Conservation (phyloP, 345 rosid species). For the Eucalyptus brandiana region DNA sequence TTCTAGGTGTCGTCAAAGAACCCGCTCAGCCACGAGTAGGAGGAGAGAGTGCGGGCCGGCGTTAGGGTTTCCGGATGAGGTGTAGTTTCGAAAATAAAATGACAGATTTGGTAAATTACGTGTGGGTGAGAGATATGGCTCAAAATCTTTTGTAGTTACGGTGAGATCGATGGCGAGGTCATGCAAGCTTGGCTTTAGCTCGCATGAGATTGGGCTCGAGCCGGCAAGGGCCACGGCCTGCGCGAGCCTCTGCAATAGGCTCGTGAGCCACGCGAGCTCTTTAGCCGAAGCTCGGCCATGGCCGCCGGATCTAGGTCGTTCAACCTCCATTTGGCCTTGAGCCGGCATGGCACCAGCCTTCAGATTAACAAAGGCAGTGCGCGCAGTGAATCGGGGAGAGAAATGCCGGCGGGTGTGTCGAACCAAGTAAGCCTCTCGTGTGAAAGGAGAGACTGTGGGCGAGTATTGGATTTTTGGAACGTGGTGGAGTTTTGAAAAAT, state of each 20-base stretch:
- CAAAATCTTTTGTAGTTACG: not conserved
- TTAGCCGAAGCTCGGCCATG: not conserved
- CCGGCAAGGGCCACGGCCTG: rapidly evolving
- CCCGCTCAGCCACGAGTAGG: not conserved
- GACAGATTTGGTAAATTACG: not conserved
- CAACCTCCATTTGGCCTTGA: not conserved
- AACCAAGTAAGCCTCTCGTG: not conserved
- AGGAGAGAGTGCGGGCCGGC: not conserved
- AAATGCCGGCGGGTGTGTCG: not conserved
- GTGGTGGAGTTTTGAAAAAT: not conserved
- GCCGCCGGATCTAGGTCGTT: not conserved
- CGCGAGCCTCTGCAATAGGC: not conserved
- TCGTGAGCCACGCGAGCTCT: too few relatives aligned
- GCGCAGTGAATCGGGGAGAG: not conserved
- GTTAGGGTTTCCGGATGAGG: not conserved
- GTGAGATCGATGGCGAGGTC: not conserved
- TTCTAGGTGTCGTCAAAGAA: not conserved
- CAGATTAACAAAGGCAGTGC: not conserved
- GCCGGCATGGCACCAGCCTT: not conserved
- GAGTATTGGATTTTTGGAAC: not conserved
- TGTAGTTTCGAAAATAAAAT: not conserved
- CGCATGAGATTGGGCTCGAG: not conserved
- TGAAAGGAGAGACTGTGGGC: not conserved
- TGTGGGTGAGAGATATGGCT: not conserved
- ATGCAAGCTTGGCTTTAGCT: not conserved